Conservation (phyloP, 23 red algal species). For the Gracilariopsis chorda region DNA sequence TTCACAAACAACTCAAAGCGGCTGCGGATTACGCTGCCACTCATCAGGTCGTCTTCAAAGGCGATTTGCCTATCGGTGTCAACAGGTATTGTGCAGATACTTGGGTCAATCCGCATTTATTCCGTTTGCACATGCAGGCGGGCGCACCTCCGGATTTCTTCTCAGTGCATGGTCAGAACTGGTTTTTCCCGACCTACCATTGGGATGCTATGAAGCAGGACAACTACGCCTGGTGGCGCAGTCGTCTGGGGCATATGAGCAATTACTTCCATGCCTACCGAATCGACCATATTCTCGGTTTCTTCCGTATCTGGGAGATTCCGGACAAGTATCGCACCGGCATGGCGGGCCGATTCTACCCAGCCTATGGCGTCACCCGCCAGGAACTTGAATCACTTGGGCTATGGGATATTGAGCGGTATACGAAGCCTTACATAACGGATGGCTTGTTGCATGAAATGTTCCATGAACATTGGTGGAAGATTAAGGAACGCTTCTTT, state of each 20-base stretch:
- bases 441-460: slow-evolving; percentile 72
- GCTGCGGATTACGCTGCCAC: slow-evolving; percentile 74
- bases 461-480: slow-evolving; percentile 70
- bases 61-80: slow-evolving; percentile 94
- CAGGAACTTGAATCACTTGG: slow-evolving; percentile 80
- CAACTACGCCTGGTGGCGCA: slow-evolving; percentile 93
- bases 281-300: slow-evolving; percentile 95
- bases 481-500: slow-evolving; percentile 84
- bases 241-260: slow-evolving; percentile 75
- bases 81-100: slow-evolving; percentile 93
- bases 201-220: slow-evolving; percentile 93
- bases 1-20: slow-evolving; percentile 87
- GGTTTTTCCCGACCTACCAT: slow-evolving; percentile 92
- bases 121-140: slow-evolving; percentile 86
- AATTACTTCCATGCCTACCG: slow-evolving; percentile 96
- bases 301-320: slow-evolving; percentile 98
- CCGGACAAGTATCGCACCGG: slow-evolving; percentile 58
- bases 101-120: slow-evolving; percentile 89
- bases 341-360: slow-evolving; percentile 77
- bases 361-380: slow-evolving; percentile 49
- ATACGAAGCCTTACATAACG: slow-evolving; percentile 72
- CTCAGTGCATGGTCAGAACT: slow-evolving; percentile 90
- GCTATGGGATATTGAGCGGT: slow-evolving; percentile 94
- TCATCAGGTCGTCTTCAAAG: slow-evolving; percentile 78
- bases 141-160: slow-evolving; percentile 94